Evolutionary conservation across 2,329 filamentous ascomycete species (phyloP).

Genomic region (Aspergillus sp.): DNA sequence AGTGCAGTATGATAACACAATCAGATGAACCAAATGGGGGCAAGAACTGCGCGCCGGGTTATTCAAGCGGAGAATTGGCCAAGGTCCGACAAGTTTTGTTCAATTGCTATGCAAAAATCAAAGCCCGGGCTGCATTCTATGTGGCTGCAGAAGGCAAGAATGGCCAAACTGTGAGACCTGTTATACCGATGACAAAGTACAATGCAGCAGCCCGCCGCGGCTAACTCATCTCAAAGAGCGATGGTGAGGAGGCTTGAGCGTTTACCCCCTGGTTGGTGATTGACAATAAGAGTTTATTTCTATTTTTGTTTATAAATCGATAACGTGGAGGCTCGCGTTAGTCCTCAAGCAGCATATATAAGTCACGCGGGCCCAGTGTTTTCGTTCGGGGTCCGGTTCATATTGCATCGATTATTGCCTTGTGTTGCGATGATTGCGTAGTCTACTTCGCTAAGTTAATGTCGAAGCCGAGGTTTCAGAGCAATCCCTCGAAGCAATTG

Average conservation of each 20-base stretch:
- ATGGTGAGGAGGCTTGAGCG: neutral
- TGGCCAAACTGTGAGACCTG: neutral
- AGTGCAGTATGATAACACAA: no score
- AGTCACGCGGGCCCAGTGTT: no score
- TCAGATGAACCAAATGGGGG: no score
- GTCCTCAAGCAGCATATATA: no score
- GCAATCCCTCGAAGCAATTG: no score
- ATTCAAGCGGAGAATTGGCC: no score
- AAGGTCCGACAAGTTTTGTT: no score
- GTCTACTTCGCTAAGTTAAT: neutral
- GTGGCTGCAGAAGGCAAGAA: neutral
- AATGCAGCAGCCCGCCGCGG: slow-evolving; percentile 3
- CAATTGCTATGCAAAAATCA: neutral
- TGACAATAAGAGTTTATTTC: neutral
- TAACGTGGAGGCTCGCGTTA: no score
- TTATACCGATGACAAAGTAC: slow-evolving; percentile 8
- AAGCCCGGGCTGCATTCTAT: neutral
- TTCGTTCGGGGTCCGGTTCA: neutral
- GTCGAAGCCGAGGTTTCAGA: neutral
- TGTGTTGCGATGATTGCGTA: neutral
- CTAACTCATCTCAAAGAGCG: neutral
- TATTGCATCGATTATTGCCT: slow-evolving; percentile 11
- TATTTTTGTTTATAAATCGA: neutral
- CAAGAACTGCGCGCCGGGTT: no score
- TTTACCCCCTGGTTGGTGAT: neutral